phyloP scores from a whole-genome alignment of 1,284 basidiomycete species.

The Cutaneotrichosporon cutaneum region DNA sequence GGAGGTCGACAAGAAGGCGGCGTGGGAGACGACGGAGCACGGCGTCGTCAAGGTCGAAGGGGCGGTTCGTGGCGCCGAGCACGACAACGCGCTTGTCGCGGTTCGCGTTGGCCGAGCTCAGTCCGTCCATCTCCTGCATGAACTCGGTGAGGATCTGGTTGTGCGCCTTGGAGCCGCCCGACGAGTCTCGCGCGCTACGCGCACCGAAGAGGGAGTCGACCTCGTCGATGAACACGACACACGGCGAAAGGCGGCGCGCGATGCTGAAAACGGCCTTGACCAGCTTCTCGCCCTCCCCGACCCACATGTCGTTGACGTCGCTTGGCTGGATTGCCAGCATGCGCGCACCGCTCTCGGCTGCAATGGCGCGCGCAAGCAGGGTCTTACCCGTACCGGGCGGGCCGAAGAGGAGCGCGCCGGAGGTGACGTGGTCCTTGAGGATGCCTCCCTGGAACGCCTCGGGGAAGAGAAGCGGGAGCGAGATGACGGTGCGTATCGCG shows the following conservation, averaged over 20 bases:
- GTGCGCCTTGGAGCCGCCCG: slow-evolving; percentile 73
- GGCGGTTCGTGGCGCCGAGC: slow-evolving; percentile 87
- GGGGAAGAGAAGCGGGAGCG: slow-evolving; percentile 84
- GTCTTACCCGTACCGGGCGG: slow-evolving; percentile 91
- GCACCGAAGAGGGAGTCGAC: slow-evolving; percentile 92
- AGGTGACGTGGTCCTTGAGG: slow-evolving; percentile 83
- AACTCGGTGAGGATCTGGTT: slow-evolving; percentile 68
- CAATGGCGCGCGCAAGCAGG: slow-evolving; percentile 81
- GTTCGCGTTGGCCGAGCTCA: slow-evolving; percentile 63
- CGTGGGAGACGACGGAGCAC: slow-evolving; percentile 79
- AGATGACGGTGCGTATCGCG: slow-evolving; percentile 84
- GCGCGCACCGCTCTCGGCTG: slow-evolving; percentile 82
- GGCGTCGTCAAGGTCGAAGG: slow-evolving; percentile 54
- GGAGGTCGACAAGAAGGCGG: slow-evolving; percentile 77
- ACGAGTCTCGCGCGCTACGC: slow-evolving; percentile 75
- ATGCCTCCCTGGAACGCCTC: slow-evolving; percentile 87
- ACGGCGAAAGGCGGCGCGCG: slow-evolving; percentile 81
- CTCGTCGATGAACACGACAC: slow-evolving; percentile 94
- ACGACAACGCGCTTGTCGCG: slow-evolving; percentile 82
- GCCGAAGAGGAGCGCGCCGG: slow-evolving; percentile 81
- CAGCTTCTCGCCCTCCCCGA: slow-evolving; percentile 92
- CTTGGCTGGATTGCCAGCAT: slow-evolving; percentile 68
- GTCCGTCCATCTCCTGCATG: slow-evolving; percentile 98
- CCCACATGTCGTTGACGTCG: slow-evolving; percentile 61
- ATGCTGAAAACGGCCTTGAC: slow-evolving; percentile 87